A percentile compares a stretch with the other conserved stretches of the same genome.
Conservation (phyloP, 1,284 basidiomycete species). For the Cerrena zonata region DNA sequence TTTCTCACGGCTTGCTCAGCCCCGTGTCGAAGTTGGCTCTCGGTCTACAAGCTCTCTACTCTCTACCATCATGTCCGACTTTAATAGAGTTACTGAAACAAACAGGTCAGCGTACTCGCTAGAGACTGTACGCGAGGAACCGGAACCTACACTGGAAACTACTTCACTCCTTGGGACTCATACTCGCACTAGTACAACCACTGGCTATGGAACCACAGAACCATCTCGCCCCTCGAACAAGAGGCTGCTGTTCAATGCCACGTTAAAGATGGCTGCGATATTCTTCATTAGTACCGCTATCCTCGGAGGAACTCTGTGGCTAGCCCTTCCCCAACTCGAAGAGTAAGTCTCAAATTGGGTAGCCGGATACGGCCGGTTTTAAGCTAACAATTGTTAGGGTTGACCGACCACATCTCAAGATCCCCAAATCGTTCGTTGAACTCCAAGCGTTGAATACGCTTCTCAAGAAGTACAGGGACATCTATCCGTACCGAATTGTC, state of each 20-base stretch:
- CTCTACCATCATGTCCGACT: background rate
- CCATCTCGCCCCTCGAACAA: conserved; percentile 36
- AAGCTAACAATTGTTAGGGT: conserved; percentile 37
- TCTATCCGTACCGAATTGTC: conserved; percentile 76
- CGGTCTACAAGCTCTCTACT: background rate
- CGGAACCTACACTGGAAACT: conserved; percentile 30
- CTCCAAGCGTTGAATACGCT: conserved; percentile 76
- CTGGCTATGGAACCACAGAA: conserved; percentile 57
- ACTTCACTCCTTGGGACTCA: conserved; percentile 31
- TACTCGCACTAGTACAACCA: conserved; percentile 26
- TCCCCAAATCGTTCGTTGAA: conserved; percentile 80
- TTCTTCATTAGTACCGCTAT: conserved; percentile 67
- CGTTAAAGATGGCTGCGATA: conserved; percentile 75
- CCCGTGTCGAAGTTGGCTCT: background rate
- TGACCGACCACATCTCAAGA: conserved; percentile 67
- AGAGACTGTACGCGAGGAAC: conserved; percentile 41
- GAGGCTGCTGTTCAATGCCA: conserved; percentile 66
- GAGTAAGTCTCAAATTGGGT: conserved; percentile 45
- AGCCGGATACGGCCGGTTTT: conserved; percentile 1
- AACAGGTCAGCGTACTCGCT: conserved; percentile 64
- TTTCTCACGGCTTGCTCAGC: background rate
- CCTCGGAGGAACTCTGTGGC: conserved; percentile 70
- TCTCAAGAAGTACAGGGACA: conserved; percentile 83
- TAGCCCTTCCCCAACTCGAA: conserved; percentile 75
- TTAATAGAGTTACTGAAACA: conserved; percentile 14